Evolutionary conservation across 108 stramenopile genomes (phyloP).

Genomic region (Chaetoceros tenuissimus): DNA sequence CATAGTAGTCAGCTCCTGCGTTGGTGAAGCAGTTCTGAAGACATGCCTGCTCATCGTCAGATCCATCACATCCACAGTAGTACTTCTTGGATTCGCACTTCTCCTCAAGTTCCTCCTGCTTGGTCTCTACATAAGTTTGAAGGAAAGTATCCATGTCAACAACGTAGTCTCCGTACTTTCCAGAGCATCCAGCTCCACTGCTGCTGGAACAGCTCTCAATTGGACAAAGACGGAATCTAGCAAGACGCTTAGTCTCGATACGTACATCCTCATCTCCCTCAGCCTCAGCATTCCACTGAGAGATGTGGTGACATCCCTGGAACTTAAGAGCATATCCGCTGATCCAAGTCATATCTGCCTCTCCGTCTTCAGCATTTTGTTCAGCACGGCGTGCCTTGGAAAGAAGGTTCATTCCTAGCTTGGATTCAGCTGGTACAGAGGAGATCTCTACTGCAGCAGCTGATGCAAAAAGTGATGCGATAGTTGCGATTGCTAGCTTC

Average conservation of each 20-base stretch:
- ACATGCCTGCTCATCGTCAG: constrained; percentile 47
- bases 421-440: constrained; percentile 37
- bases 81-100: constrained; percentile 38
- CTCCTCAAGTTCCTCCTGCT: constrained; percentile 43
- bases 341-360: constrained; percentile 58
- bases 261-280: constrained; percentile 55
- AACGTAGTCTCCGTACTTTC: constrained; percentile 77
- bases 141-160: constrained; percentile 77
- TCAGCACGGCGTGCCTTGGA: constrained; percentile 52
- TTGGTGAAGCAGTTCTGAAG: constrained; percentile 55
- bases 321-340: constrained; percentile 74
- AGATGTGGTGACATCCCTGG: constrained; percentile 80
- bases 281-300: constrained; percentile 66
- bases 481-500: background rate
- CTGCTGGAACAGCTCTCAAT: constrained; percentile 35
- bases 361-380: constrained; percentile 19
- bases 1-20: constrained; percentile 38
- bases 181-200: constrained; percentile 48
- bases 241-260: constrained; percentile 61
- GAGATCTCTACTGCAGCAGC: background rate
- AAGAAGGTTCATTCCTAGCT: constrained; percentile 36
- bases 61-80: constrained; percentile 43
- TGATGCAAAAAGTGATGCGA: background rate
- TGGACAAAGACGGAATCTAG: constrained; percentile 80
- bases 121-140: constrained; percentile 38